Evolutionary conservation across 2,329 filamentous ascomycete species (phyloP), one percentile per base, ranked within the genome.

Genomic region (Sclerotinia subarctica): DNA sequence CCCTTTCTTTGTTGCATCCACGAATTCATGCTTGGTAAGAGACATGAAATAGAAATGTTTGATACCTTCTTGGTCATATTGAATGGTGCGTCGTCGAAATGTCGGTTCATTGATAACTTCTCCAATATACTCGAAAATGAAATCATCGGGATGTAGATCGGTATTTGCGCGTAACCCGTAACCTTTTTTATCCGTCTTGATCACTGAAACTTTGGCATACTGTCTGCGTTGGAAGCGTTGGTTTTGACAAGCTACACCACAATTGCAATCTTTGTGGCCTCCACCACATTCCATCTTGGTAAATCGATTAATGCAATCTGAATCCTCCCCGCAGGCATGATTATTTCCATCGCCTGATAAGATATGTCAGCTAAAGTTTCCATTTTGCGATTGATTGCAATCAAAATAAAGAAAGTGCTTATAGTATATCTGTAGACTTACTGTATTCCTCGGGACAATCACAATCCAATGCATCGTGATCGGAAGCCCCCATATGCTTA

Each of bases 41-140:
- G 95, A 98, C 95, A 99, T 99, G 82, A 99, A 99, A 81, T 99
- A 99, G 79, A 99, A 99, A 80, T 99, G 95, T 79, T 96, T 97
- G 84, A 99, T 97, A 70, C 94, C 94, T 78, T 98, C 93, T 59
- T 95, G 86, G 77, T 97, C 93, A 79, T 99, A 99, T 76, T 96
- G 91, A 51, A 93, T 82, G 89, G 96, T 97, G 70, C 95, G 92
- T 69, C 89, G 88, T 67, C 93, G 91, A 77, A 98, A 98, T 15
- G 90, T 90, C 42, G 87, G 85, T 80, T 99, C 94, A 75, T 96
- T 94, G 78, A 99, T 97, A 74, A 98, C 95, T 80, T 99, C 95
- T 74, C 95, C 95, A 74, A 99, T 94, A 79, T 99, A 99, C 81
- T 99, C 95, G 78, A 93, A 98, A 74, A 99, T 93, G 78, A 99